Conservation (phyloP, 2,329 filamentous ascomycete species). For the Exophiala calicioides region DNA sequence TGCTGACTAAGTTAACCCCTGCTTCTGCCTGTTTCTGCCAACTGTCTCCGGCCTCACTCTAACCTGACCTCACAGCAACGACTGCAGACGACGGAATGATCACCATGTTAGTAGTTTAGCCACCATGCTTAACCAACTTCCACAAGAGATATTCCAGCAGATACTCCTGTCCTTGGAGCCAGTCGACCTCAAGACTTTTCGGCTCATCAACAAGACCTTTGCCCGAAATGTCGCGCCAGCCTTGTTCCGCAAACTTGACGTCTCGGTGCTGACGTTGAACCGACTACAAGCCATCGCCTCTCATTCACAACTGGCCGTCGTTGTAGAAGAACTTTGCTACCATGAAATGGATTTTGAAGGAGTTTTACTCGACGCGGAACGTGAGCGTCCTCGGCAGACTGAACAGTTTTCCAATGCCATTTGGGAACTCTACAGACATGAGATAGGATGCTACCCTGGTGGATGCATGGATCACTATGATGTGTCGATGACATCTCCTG, state of each 20-base stretch:
- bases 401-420: neutral
- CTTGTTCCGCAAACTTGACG: constrained; percentile 12
- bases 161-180: constrained; percentile 1
- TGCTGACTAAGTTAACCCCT: too few species aligned
- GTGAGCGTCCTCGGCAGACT: neutral
- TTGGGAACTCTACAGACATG: too few species aligned
- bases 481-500: too few species aligned
- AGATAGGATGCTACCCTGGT: too few species aligned
- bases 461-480: too few species aligned
- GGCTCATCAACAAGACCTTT: constrained; percentile 3
- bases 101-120: neutral
- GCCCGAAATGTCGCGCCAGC: neutral
- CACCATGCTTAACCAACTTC: constrained; percentile 14
- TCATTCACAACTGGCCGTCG: neutral
- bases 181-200: constrained; percentile 6
- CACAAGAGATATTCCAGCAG: constrained; percentile 11
- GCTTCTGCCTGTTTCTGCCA: too few species aligned
- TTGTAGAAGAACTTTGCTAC: constrained; percentile 14
- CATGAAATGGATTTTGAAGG: constrained; percentile 9
- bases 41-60: too few species aligned
- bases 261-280: constrained; percentile 9
- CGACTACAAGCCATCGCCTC: constrained; percentile 2
- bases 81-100: neutral
- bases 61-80: too few species aligned
- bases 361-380: neutral